Evolutionary conservation across 2,329 filamentous ascomycete genomes (phyloP), one percentile per base, ranked within the genome.

Genomic region (Fusarium verrucosum): DNA sequence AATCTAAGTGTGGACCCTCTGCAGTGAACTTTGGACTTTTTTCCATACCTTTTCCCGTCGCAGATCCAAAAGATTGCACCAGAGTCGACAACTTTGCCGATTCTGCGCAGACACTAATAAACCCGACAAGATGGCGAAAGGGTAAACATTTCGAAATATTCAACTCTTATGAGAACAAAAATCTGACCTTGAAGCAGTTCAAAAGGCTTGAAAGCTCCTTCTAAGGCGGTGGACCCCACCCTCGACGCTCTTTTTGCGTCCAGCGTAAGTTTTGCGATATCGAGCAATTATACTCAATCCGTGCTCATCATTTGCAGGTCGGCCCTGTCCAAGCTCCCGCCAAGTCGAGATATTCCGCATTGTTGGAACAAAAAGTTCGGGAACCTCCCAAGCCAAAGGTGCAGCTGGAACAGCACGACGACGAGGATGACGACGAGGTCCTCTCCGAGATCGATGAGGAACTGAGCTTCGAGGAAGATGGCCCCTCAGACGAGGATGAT

Each of bases 211-310:
- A 66, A 75, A 47, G 81, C 80, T 62, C 77, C 82, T 32, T 77
- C 80, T 54, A 85, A 85, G 75, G 81, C 83, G 58, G 81, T 92
- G 59, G 90, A 93, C 80, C 89, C 90, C 74, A 79, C 83, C 53
- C 81, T 93, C 67, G 83, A 88, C 71, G 87, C 89, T 61, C 82
- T 93, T 35, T 93, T 93, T 78, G 84, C 88, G 55, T 81, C 83
- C 55, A 92, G 90, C 81, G 90, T 92, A 84, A 80, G 88, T 84
- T 58, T 41, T 52, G 51, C 57, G 49, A 59, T 55, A 40, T 33
- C 10, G 32, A 11, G 59, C 14, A 28, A 20, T 51, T 53, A 42
- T 43, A 41, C 38, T 23, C 32, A 37, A 50, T 55, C 51, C 20
- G 13, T 44, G 36, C 69, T 71, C 11, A 70, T 49, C 32, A 44